Conservation (phyloP, 441 rosid species). For the Kokia cookei region DNA sequence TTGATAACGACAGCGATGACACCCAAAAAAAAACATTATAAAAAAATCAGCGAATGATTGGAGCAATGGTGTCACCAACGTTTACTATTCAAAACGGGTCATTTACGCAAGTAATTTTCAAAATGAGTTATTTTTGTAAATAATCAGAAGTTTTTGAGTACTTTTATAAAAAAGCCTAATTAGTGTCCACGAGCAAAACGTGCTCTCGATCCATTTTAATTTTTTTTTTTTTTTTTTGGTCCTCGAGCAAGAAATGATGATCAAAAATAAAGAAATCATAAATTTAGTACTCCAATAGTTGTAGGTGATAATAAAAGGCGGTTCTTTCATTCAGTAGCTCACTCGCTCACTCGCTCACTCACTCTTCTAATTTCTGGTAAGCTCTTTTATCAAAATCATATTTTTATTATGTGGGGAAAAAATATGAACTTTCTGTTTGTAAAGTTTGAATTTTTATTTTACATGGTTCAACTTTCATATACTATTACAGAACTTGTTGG, state of each 20-base stretch:
- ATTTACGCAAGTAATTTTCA: too few species aligned
- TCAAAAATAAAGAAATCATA: not conserved
- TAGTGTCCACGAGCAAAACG: too few species aligned
- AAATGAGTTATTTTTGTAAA: too few species aligned
- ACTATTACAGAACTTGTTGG: not conserved
- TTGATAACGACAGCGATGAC: rapidly evolving
- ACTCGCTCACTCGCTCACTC: too few species aligned
- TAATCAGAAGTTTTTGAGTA: too few species aligned
- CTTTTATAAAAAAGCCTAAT: too few species aligned
- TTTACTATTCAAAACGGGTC: too few species aligned
- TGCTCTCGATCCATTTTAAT: too few species aligned
- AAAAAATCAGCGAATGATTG: too few species aligned
- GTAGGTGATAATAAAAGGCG: not conserved
- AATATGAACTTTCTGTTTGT: not conserved
- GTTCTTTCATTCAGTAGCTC: not conserved
- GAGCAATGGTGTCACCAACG: too few species aligned
- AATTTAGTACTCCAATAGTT: not conserved
- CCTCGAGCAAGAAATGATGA: not conserved
- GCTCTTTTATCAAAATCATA: not conserved
- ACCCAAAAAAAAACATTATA: too few species aligned
- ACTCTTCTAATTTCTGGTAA: not conserved
- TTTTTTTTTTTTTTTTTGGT: too few species aligned
- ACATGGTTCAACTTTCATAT: not conserved
- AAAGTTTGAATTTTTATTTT: not conserved
- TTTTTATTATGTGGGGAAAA: not conserved